These are phyloP conservation scores for Didymella arachidicola DNA, from an alignment of 2,329 filamentous ascomycete species.

Conservation along the genomic window DNA sequence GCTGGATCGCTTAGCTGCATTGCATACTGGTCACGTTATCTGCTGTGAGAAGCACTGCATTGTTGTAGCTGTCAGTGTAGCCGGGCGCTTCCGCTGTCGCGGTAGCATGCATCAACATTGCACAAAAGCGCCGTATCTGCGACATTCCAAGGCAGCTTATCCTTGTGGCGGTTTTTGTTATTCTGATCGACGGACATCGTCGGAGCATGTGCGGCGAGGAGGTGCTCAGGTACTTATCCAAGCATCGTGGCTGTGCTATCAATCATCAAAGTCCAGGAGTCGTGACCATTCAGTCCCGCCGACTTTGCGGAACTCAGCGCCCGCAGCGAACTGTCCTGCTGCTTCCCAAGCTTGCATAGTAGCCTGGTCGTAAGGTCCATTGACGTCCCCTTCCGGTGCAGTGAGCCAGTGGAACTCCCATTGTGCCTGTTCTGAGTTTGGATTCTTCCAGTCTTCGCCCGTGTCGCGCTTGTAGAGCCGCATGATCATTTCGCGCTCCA, in stretches of 20 bases:
- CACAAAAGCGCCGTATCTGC: slow-evolving; percentile 12
- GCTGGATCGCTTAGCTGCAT: slow-evolving; percentile 45
- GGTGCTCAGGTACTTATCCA: background rate
- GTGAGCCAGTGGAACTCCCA: slow-evolving; percentile 97
- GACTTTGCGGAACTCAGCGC: slow-evolving; percentile 67
- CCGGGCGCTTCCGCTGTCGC: slow-evolving; percentile 20
- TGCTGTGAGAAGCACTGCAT: slow-evolving; percentile 12
- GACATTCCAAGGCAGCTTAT: background rate
- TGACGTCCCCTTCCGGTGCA: slow-evolving; percentile 77
- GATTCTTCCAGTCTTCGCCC: slow-evolving; percentile 81
- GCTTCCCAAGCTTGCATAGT: slow-evolving; percentile 93
- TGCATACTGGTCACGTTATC: slow-evolving; percentile 41
- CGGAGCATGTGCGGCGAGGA: slow-evolving; percentile 1
- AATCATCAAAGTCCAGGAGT: slow-evolving; percentile 45
- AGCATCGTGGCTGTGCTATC: slow-evolving; percentile 3
- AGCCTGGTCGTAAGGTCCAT: slow-evolving; percentile 84
- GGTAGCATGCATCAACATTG: slow-evolving; percentile 14
- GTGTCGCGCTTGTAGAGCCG: slow-evolving; percentile 85
- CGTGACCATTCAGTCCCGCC: slow-evolving; percentile 55
- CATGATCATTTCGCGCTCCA: slow-evolving; percentile 82
- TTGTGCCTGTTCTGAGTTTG: slow-evolving; percentile 55
- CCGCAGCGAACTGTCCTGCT: slow-evolving; percentile 91
- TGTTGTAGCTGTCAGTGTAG: slow-evolving; percentile 15
- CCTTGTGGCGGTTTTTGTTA: slow-evolving; percentile 1
- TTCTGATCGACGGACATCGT: slow-evolving; percentile 5